phyloP scores from a whole-genome alignment of 2,329 filamentous ascomycete genomes.

The Neophaeococcomyces aloes region DNA sequence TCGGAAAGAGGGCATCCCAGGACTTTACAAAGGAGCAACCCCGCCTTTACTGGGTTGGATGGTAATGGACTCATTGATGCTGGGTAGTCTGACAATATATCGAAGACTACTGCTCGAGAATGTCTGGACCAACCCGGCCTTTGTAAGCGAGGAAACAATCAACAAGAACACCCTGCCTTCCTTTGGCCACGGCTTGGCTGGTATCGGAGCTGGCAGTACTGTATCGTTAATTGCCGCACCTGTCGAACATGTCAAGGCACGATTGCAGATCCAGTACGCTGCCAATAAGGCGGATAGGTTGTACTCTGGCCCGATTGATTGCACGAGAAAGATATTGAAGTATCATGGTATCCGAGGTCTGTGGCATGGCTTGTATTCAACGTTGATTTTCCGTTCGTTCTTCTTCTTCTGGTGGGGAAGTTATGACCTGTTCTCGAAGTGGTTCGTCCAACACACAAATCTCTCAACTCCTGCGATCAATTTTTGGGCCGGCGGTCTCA shows the following conservation, averaged over 20 bases:
- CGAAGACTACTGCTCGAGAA: constrained; percentile 71
- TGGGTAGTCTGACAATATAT: constrained; percentile 85
- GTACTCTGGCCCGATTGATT: constrained; percentile 83
- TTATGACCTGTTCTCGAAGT: constrained; percentile 72
- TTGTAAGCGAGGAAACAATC: constrained; percentile 17
- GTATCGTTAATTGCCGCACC: constrained; percentile 89
- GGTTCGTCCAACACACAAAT: constrained; percentile 54
- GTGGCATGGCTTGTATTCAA: constrained; percentile 77
- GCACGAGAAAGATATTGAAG: constrained; percentile 50
- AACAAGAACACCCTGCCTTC: constrained; percentile 47
- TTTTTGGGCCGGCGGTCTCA: constrained; percentile 93
- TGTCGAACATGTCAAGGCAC: constrained; percentile 89
- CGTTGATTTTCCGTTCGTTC: constrained; percentile 77
- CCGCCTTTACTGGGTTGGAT: constrained; percentile 95
- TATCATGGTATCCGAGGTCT: constrained; percentile 66
- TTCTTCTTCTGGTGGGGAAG: constrained; percentile 99
- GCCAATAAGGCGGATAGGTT: constrained; percentile 64
- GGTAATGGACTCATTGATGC: constrained; percentile 91
- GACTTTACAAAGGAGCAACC: constrained; percentile 88
- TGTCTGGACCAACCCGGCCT: constrained; percentile 53
- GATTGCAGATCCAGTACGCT: constrained; percentile 88
- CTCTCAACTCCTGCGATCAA: constrained; percentile 74
- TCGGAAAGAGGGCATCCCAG: constrained; percentile 70
- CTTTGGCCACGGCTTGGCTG: constrained; percentile 77
- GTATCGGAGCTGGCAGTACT: constrained; percentile 74